Evolutionary conservation across 257 asterid genomes (phyloP), one percentile per base, ranked within the genome.

Genomic region (Schizonepeta tenuifolia): DNA sequence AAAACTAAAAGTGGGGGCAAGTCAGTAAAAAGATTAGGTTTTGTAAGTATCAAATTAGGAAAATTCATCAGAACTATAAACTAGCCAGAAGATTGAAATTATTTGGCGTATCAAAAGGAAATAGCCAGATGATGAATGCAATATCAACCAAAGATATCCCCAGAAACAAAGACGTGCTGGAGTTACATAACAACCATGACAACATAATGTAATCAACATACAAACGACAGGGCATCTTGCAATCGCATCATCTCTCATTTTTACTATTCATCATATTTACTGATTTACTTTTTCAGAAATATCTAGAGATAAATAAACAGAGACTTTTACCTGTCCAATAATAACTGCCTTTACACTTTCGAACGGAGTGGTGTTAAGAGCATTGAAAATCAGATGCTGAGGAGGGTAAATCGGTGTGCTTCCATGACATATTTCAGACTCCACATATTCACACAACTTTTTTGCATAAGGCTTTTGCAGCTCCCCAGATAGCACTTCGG

Each of bases 361-460:
- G 67, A 94, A 86, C 20, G 96, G 82, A 62, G 98, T 94, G 62
- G 96, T 84, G 71, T 94, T 94, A 33, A 94, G 88, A 60, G 97
- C 92, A 73, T 88, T 94, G 74, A 94, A 94, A 59, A 91, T 82
- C 72, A 94, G 81, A 69, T 86, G 94, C 68, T 86, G 92, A 35
- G 97, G 98, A 72, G 98, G 98, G 71, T 94, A 91, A 66, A 94
- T 77, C 1, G 98, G 95, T 47, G 67, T 69, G 43, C 79, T 78
- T 33, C 84, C 79, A 69, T 75, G 68, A 80, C 83, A 77, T 55
- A 89, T 84, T 82, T 94, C 96, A 38, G 79, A 79, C 79, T 84
- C 85, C 79, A 94, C 77, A 76, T 86, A 91, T 77, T 84, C 75
- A 68, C 86, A 80, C 75, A 94, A 80, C 57, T 70, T 83, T 72